Evolutionary conservation across 441 rosid genomes (phyloP).

Genomic region (Erodium moschatum): DNA sequence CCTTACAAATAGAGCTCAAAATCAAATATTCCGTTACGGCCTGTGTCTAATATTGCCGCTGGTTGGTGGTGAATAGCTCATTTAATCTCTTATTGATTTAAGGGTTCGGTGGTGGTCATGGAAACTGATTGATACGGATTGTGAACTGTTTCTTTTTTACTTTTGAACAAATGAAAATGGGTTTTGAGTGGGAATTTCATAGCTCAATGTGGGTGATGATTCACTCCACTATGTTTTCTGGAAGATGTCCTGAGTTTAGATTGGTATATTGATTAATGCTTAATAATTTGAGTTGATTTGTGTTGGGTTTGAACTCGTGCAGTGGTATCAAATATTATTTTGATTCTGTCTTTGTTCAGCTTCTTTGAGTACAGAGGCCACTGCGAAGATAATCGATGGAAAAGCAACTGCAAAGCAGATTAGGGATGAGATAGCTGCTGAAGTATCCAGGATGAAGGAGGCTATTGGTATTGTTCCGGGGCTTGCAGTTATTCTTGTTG

Average conservation of each 20-base stretch:
- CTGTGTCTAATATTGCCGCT: background rate
- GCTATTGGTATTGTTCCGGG: slow-evolving; percentile 62
- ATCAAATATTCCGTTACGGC: background rate
- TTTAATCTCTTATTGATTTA: too few relatives aligned
- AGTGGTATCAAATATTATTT: background rate
- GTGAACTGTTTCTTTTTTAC: background rate
- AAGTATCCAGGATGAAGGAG: slow-evolving; percentile 70
- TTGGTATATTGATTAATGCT: too few relatives aligned
- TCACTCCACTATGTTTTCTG: too few relatives aligned
- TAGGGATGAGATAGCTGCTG: slow-evolving; percentile 51
- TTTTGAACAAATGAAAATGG: background rate
- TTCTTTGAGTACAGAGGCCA: slow-evolving; percentile 27
- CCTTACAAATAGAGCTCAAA: background rate
- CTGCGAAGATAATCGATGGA: slow-evolving; percentile 67
- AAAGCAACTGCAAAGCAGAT: slow-evolving; percentile 58
- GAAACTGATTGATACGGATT: background rate
- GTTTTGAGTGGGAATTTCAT: background rate
- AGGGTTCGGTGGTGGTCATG: background rate
- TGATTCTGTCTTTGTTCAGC: slow-evolving; percentile 23
- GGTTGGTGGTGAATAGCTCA: background rate
- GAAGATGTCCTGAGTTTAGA: too few relatives aligned
- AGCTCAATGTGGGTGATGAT: too few relatives aligned
- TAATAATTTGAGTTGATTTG: too few relatives aligned
- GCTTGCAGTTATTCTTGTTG: slow-evolving; percentile 74
- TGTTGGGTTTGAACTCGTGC: too few relatives aligned